Evolutionary conservation across 176 grass and related monocot genomes (phyloP), one percentile per base, ranked within the genome.

Genomic region (Musa acuminata): DNA sequence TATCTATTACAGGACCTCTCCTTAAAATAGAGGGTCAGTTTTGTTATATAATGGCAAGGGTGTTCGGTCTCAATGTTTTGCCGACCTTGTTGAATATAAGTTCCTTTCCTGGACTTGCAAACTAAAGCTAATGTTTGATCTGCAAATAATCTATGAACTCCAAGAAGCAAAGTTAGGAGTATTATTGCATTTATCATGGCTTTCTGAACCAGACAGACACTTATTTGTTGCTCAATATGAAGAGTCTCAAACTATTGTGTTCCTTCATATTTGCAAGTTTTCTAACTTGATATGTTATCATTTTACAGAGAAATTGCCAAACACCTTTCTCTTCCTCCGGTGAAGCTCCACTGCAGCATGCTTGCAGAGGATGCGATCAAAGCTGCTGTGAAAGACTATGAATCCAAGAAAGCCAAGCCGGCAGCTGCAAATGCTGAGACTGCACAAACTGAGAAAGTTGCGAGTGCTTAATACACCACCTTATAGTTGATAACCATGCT

Each of bases 351-450:
- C 17, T 99, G 96, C 49, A 99, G 96, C 62, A 99, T 92, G 91
- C 96, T 92, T 75, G 96, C 96, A 0, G 91, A 95, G 72, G 91
- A 99, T 87, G 91, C 96, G n/a, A 99, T 99, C 75, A 99, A 99
- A 80, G 91, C 88, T 79, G 96, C 91, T 0, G 86, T 99, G 50
- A 99, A 99, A 77, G 88, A 99, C 29, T 95, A 91, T 6, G 88
- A 95, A 99, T 81, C 76, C 76, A 99, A 99, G 80, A 94, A 91
- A 80, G 29, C 22, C 71, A 73, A 73, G 51, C 19, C 20, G 48
- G 71, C 71, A 27, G 24, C 71, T 53, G 50, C 29, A 55, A 73
- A 55, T 24, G 52, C 71, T 27, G 71, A 73, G 52, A 25, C 50
- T 10, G 21, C 16, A 13, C 50, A 52, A 13, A 16, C 51, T 53